These are phyloP conservation scores for Cordyceps militaris DNA, from an alignment of 2,329 filamentous ascomycete species.

Conservation along the genomic window DNA sequence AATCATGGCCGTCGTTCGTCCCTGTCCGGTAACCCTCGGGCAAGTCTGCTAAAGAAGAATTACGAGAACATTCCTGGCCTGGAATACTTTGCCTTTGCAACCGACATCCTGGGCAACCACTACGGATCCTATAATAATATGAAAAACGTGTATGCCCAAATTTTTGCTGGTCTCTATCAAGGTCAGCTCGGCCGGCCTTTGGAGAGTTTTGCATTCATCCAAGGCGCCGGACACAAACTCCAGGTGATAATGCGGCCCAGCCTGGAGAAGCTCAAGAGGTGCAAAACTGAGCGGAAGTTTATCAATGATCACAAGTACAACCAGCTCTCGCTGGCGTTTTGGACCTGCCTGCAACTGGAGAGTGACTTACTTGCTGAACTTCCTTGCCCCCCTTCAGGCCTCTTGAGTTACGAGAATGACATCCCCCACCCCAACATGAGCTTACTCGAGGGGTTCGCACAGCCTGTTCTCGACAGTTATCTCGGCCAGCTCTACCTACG, in stretches of 20 bases:
- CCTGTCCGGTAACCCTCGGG: conserved; percentile 34
- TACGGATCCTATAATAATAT: conserved; percentile 72
- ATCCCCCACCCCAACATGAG: conserved; percentile 60
- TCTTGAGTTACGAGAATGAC: conserved; percentile 53
- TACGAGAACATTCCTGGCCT: conserved; percentile 83
- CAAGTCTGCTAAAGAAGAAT: conserved; percentile 45
- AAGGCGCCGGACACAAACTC: conserved; percentile 48
- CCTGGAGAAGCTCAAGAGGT: conserved; percentile 39
- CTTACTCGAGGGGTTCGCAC: conserved; percentile 35
- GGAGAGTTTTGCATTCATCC: conserved; percentile 66
- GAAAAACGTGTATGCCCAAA: conserved; percentile 74
- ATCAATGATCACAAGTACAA: conserved; percentile 45
- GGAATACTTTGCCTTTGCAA: conserved; percentile 81
- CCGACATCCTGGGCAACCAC: conserved; percentile 78
- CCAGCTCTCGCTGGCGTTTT: conserved; percentile 70
- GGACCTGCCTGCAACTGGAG: conserved; percentile 90
- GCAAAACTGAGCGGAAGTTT: conserved; percentile 31
- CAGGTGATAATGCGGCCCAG: conserved; percentile 70
- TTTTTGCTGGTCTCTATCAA: conserved; percentile 82
- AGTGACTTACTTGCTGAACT: conserved; percentile 63
- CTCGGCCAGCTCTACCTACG: conserved; percentile 56
- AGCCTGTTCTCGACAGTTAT: conserved; percentile 51
- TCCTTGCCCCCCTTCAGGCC: conserved; percentile 51
- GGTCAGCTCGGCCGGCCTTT: conserved; percentile 81
- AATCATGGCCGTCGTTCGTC: conserved; percentile 45